Evolutionary conservation across 2,329 filamentous ascomycete genomes (phyloP).

Genomic region (Curvularia verruculosa): DNA sequence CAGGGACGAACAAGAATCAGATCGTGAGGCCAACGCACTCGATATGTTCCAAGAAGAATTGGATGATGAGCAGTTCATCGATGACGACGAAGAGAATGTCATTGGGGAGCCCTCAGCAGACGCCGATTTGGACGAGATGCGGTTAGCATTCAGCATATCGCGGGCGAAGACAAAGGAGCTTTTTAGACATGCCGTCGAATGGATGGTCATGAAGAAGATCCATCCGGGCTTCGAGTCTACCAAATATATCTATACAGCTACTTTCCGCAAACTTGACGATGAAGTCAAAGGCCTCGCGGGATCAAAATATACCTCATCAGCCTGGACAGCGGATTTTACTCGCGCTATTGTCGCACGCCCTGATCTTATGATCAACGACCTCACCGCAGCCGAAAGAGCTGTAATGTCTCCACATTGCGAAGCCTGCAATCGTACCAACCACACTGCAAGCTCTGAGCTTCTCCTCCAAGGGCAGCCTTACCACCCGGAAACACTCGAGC

Average conservation of each 20-base stretch:
- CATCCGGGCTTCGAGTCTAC: conserved; percentile 71
- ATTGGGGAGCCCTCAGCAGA: conserved; percentile 53
- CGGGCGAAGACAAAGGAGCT: conserved; percentile 73
- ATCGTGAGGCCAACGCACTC: conserved; percentile 39
- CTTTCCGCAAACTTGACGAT: conserved; percentile 74
- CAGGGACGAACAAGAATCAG: conserved; percentile 26
- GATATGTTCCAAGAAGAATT: conserved; percentile 60
- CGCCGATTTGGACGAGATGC: conserved; percentile 62
- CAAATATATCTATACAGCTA: conserved; percentile 69
- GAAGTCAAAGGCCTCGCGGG: conserved; percentile 71
- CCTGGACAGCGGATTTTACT: conserved; percentile 72
- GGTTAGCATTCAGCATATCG: conserved; percentile 72
- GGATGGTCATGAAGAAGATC: conserved; percentile 80
- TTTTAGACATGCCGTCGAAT: conserved; percentile 76
- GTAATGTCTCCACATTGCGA: conserved; percentile 59
- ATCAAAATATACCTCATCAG: conserved; percentile 74
- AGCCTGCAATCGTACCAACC: conserved; percentile 72
- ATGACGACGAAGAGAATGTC: conserved; percentile 63
- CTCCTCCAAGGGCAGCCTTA: conserved; percentile 71
- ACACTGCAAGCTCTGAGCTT: conserved; percentile 70
- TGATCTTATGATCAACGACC: conserved; percentile 52
- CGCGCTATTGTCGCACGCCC: conserved; percentile 70
- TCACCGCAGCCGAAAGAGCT: conserved; percentile 17
- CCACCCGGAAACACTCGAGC: conserved; percentile 67
- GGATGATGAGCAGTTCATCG: conserved; percentile 69